Evolutionary conservation across 2,329 filamentous ascomycete species (phyloP), one percentile per base, ranked within the genome.

Genomic region (Paecilomyces sp.): DNA sequence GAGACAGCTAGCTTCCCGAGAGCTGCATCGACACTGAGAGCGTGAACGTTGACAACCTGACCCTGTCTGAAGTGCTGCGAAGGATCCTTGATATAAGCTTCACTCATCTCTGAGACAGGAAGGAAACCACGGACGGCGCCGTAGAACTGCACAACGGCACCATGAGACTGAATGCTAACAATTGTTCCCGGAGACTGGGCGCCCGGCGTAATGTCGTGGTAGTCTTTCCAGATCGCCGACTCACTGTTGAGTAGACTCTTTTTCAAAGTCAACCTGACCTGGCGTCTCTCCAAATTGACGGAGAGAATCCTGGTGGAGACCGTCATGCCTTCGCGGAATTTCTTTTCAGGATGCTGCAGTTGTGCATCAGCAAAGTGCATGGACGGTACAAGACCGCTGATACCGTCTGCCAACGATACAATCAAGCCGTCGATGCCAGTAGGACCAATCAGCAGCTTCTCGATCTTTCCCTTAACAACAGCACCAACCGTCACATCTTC

Each of bases 61-160:
- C 94, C 95, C 52, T 87, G 77, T 36, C 88, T 87, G 79, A 99
- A 99, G 75, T 97, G 92, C 69, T 95, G 87, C 54, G 85, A 85
- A 3, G 94, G 92, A 69, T 97, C 90, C 65, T 89, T 85, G 68
- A 99, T 97, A 70, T 89, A 97, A 11, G 92, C 92, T 73, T 99
- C 94, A 72, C 94, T 97, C 94, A 99, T 99, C 76, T 99, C 93
- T 1, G 90, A 90, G 0, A 96, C 88, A 1, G 94, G 94, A 58
- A 99, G 82, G 78, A 95, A 99, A 8, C 89, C 95, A 64, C 86
- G 85, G 22, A 99, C 81, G 8, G 82, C 77, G 18, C 91, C 91
- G 69, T 95, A 99, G 76, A 97, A 99, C 71, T 96, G 91, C 57
- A 99, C 89, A 18, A 93, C 85, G 11, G 94, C 94, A 61, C 94